Base-by-base conservation (phyloP, 176 grass and related monocot species). In the Eragrostis nindensis region DNA sequence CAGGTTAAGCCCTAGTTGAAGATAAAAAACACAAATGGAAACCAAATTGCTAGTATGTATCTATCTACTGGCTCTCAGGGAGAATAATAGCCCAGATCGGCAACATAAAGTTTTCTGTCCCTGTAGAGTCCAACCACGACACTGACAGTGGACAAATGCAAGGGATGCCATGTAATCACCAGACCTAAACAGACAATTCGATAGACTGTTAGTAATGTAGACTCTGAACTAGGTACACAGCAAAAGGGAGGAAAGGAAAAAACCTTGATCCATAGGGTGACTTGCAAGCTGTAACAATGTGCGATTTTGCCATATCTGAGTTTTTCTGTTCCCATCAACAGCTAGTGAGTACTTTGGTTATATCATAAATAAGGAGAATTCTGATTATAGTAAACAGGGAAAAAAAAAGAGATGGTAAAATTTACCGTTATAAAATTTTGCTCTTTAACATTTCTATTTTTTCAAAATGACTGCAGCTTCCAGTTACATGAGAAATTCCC, bases 151-250 rank as follows among this genome's bases (percentile, higher is more conserved):
- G 44, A 98, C 92, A 64, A 87, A 85, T 45, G 95, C 92, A 61
- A 98, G 87, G 38, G 86, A 90, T 54, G 92, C 92, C 95, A 94
- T 98, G 72, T 94, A 98, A 68, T 94, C 95, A 40, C 91, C 86
- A 11, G 95, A 94, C 57, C 95, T 98, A 70, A 60, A 80, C 18
- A 48, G 45, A 78, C 9, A 90, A 65, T 15, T 80, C 25, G 6
- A 61, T 18, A 13, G 24, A 41, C n/a, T 52, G 69, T 82, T 29
- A 86, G 21, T 40, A 45, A n/a, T 84, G 6, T 22, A 3, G 36
- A 19, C 43, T 39, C 22, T 17, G 5, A 59, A 70, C 24, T 38
- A 21, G 3, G 46, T 62, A 9, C 19, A 74, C 26, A 83, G 18
- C 19, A 46, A 1, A 76, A 24, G 1, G 26, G 42, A 36, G 32